Percentiles rank a stretch among this genome's conserved stretches.
phyloP scores from a whole-genome alignment of 129 eudicot genomes.

The Flaveria bidentis region DNA sequence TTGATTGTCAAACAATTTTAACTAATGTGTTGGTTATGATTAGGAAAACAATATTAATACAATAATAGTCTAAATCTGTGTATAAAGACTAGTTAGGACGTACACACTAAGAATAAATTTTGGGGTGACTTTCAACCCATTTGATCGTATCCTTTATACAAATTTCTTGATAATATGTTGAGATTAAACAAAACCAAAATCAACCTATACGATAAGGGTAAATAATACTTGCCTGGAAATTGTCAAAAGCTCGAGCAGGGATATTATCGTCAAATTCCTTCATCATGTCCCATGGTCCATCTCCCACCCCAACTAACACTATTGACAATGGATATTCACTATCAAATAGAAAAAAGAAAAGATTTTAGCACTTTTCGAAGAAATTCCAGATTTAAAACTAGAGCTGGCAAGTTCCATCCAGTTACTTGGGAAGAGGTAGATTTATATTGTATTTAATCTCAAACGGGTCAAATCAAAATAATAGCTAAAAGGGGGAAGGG shows the following conservation, averaged over 20 bases:
- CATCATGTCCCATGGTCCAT: constrained; percentile 99
- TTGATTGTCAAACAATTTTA: neutral
- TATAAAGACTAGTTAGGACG: neutral
- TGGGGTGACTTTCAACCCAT: constrained; percentile 7
- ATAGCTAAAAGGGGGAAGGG: neutral
- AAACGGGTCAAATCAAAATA: neutral
- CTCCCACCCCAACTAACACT: constrained; percentile 93
- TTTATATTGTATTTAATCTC: neutral
- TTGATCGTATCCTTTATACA: neutral
- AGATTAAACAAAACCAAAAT: neutral
- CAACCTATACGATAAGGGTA: neutral
- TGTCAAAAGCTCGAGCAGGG: constrained; percentile 93
- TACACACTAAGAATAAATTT: neutral
- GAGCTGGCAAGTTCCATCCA: constrained; percentile 1
- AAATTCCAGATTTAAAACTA: neutral
- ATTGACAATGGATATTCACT: constrained; percentile 90
- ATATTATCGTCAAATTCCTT: constrained; percentile 93
- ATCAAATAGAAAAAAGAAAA: constrained; percentile 16
- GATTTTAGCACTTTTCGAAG: constrained; percentile 10
- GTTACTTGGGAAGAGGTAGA: neutral
- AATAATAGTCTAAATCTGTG: neutral
- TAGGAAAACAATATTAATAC: neutral
- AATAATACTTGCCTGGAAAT: constrained; percentile 69
- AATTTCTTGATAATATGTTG: neutral
- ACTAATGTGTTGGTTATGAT: neutral